phyloP scores from a whole-genome alignment of 169 alveolate genomes.

The Plasmodium cynomolgi region DNA sequence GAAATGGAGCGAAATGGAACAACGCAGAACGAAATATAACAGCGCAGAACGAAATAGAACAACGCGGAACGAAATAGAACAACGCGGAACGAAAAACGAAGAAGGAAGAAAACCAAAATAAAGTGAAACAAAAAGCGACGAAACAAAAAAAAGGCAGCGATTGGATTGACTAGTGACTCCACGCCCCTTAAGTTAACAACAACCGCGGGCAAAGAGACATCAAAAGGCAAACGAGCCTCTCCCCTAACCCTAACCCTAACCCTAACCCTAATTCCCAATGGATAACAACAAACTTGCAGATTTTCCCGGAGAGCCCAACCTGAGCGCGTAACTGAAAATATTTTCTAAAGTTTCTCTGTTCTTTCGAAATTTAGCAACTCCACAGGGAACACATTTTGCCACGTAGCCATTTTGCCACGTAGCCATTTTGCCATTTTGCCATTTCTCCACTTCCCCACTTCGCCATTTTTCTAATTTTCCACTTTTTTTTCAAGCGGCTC shows the following conservation, averaged over 20 bases:
- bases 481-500: slow-evolving; percentile 3
- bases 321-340: slow-evolving; percentile 5
- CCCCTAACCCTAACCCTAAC: background rate
- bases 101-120: background rate
- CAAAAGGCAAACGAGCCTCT: background rate
- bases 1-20: background rate
- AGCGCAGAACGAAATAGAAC: background rate
- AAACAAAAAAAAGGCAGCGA: background rate
- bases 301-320: background rate
- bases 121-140: background rate
- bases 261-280: slow-evolving; percentile 4
- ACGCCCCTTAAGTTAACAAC: background rate
- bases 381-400: background rate
- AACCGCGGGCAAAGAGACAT: background rate
- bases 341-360: background rate
- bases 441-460: background rate
- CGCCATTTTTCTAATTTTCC: background rate
- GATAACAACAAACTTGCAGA: background rate
- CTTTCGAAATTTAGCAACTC: background rate
- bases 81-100: background rate
- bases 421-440: background rate
- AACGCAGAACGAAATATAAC: background rate
- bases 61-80: background rate
- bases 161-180: background rate
- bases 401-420: too few species aligned